Evolutionary conservation across 2,329 filamentous ascomycete genomes (phyloP).

Genomic region (Teratosphaeria zuluensis): DNA sequence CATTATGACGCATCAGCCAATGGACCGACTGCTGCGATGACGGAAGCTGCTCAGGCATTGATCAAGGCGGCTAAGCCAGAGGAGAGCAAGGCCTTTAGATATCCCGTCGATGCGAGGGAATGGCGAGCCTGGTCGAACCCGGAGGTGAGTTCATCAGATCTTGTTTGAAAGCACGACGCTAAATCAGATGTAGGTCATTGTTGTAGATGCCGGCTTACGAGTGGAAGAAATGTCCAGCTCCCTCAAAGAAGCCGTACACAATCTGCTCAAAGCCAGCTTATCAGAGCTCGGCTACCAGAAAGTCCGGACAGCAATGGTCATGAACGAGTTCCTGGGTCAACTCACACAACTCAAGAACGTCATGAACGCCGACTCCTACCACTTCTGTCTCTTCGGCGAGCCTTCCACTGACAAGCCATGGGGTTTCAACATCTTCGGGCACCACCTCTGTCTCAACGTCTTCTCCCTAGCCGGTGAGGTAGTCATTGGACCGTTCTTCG

Average conservation of each 20-base stretch:
- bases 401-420: constrained; percentile 50
- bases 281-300: constrained; percentile 62
- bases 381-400: constrained; percentile 59
- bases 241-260: constrained; percentile 42
- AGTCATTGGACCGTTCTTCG: constrained; percentile 63
- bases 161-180: background rate
- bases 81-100: constrained; percentile 41
- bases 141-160: constrained; percentile 31
- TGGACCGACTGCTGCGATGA: constrained; percentile 46
- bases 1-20: constrained; percentile 11
- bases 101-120: constrained; percentile 58
- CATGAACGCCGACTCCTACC: constrained; percentile 66
- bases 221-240: constrained; percentile 50
- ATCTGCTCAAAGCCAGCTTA: constrained; percentile 47
- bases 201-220: constrained; percentile 55
- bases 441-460: constrained; percentile 63
- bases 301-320: constrained; percentile 57
- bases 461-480: constrained; percentile 57
- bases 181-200: constrained; percentile 39
- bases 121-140: constrained; percentile 65
- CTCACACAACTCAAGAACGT: constrained; percentile 51
- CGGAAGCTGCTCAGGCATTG: constrained; percentile 36
- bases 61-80: constrained; percentile 12
- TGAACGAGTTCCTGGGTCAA: constrained; percentile 64
- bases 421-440: constrained; percentile 67